Evolutionary conservation across 2,329 filamentous ascomycete genomes (phyloP), one percentile per base, ranked within the genome.

Genomic region (Chalaropsis ovoidea): DNA sequence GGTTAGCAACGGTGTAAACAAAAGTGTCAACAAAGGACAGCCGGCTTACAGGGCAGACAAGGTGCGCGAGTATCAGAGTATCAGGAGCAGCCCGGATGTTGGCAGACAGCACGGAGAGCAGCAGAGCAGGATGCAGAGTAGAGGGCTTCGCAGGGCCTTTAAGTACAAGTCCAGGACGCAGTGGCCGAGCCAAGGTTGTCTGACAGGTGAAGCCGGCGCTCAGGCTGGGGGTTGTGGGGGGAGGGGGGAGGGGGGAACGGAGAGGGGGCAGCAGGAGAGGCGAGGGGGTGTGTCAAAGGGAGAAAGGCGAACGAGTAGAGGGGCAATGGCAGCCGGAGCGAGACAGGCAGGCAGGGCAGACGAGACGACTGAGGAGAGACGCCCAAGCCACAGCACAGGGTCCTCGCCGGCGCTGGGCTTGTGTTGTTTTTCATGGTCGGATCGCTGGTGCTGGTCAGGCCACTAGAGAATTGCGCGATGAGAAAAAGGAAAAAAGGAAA

Each of bases 191-290:
- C 35, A 39, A 10, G 19, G 19, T 15, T 52, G 47, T 52, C 47
- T 27, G 47, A 52, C 47, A 52, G 24, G 47, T 52, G 24, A 52
- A 24, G 47, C 19, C 19, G 47, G 47, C 47, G 24, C 24, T 24
- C 47, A 52, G 15, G 7, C 22, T 15, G 19, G 19, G 27, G n/a
- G 39, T 42, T 47, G 41, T 42, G 58, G 35, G 58, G 31, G n/a
- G n/a, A n/a, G n/a, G n/a, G n/a, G n/a, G n/a, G n/a, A n/a, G n/a
- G n/a, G n/a, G 19, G 49, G 19, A 54, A 64, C 27, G 47, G 39
- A 54, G 62, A 56, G 54, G 58, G 35, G 58, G 31, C 13, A 47
- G 39, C 8, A 41, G 41, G 10, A 58, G n/a, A 47, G 62, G 24
- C 27, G 47, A 56, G 62, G 35, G 27, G 60, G 60, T 42, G 62